These are phyloP conservation scores for Podospora anserina DNA, from an alignment of 495 filamentous ascomycete species.

Conservation along the genomic window DNA sequence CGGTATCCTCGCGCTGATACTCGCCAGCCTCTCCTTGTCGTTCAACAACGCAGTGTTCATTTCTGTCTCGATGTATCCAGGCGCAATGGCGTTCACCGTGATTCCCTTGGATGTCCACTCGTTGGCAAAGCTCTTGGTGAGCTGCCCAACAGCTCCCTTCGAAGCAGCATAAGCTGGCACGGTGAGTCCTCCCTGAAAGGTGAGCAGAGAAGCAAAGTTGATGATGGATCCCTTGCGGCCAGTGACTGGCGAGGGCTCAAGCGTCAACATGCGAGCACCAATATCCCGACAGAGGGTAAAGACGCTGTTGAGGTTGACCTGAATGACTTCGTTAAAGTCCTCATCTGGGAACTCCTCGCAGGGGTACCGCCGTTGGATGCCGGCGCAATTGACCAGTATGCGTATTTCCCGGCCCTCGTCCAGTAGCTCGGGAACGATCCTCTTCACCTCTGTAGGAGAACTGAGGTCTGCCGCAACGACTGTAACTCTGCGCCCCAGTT, in stretches of 20 bases:
- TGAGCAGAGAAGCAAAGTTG: slow-evolving; percentile 79
- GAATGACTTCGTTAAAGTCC: slow-evolving; percentile 82
- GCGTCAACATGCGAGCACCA: slow-evolving; percentile 75
- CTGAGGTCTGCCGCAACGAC: slow-evolving; percentile 77
- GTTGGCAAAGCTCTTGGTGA: slow-evolving; percentile 85
- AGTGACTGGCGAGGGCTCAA: slow-evolving; percentile 47
- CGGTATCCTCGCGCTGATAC: slow-evolving; percentile 80
- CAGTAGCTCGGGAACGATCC: slow-evolving; percentile 59
- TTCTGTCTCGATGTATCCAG: slow-evolving; percentile 80
- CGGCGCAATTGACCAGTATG: slow-evolving; percentile 82
- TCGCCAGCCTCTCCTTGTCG: slow-evolving; percentile 62
- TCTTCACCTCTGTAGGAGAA: slow-evolving; percentile 54
- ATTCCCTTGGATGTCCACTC: slow-evolving; percentile 80
- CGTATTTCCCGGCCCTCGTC: slow-evolving; percentile 57
- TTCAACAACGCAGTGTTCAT: slow-evolving; percentile 86
- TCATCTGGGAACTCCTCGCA: slow-evolving; percentile 72
- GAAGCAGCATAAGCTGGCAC: slow-evolving; percentile 88
- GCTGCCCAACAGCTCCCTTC: slow-evolving; percentile 81
- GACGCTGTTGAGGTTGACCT: slow-evolving; percentile 79
- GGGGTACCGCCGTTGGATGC: slow-evolving; percentile 78
- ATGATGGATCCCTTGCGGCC: slow-evolving; percentile 73
- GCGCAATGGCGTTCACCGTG: slow-evolving; percentile 77
- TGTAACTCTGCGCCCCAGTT: slow-evolving; percentile 61
- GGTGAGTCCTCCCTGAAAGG: slow-evolving; percentile 88
- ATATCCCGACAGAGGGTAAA: slow-evolving; percentile 82